Conservation (phyloP, 257 asterid species). For the Solanum rostratum region DNA sequence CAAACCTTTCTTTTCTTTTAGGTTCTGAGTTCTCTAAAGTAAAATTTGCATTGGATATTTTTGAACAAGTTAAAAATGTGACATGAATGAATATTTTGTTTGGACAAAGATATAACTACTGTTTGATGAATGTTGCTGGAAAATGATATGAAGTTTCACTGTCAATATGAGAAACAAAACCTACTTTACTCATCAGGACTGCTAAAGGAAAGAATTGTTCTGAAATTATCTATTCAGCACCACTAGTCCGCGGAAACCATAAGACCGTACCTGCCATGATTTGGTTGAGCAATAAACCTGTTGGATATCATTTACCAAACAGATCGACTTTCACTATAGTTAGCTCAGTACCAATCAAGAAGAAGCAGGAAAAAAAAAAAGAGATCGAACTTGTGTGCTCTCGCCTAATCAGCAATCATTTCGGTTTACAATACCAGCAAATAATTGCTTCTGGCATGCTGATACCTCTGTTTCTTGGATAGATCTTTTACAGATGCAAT, state of each 20-base stretch:
- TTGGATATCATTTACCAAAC: neutral
- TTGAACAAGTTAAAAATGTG: constrained; percentile 26
- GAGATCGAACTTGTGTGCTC: neutral
- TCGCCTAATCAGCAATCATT: neutral
- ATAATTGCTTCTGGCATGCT: neutral
- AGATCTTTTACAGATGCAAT: neutral
- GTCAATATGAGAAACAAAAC: neutral
- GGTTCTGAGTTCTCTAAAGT: constrained; percentile 12
- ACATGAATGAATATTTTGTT: neutral
- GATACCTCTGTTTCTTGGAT: neutral
- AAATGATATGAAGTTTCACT: constrained; percentile 26
- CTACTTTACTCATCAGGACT: neutral
- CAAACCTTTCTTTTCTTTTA: constrained; percentile 5
- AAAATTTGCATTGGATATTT: neutral
- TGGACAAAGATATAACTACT: constrained; percentile 12
- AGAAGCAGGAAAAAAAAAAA: neutral
- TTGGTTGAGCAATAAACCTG: neutral
- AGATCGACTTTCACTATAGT: neutral
- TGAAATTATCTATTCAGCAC: neutral
- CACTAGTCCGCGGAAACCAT: neutral
- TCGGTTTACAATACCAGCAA: neutral
- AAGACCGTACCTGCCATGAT: neutral
- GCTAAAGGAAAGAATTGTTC: neutral
- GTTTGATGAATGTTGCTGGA: constrained; percentile 36
- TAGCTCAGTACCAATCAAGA: neutral